phyloP scores from a whole-genome alignment of 1,284 basidiomycete genomes.

The Austroboletus rostrupii region DNA sequence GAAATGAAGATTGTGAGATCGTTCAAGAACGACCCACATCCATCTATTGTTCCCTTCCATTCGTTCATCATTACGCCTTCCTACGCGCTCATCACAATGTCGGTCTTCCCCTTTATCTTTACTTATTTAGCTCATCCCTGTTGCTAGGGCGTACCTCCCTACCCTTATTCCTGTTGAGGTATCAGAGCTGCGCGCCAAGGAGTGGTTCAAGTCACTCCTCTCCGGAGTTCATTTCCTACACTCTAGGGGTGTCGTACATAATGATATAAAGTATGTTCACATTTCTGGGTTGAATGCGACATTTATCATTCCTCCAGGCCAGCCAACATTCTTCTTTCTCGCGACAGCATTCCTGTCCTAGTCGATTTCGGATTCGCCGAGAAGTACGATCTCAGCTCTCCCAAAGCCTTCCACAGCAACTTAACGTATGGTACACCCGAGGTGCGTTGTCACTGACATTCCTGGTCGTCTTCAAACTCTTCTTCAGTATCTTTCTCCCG shows the following conservation, averaged over 20 bases:
- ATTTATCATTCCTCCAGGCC: slow-evolving; percentile 46
- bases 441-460: slow-evolving; percentile 36
- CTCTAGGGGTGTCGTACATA: slow-evolving; percentile 83
- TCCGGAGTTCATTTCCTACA: slow-evolving; percentile 88
- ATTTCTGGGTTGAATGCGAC: background rate
- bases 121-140: slow-evolving; percentile 18
- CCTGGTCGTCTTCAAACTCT: background rate
- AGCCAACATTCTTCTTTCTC: slow-evolving; percentile 81
- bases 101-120: slow-evolving; percentile 30
- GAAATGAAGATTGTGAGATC: slow-evolving; percentile 90
- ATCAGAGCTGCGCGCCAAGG: slow-evolving; percentile 67
- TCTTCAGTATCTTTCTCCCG: slow-evolving; percentile 78
- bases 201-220: slow-evolving; percentile 84
- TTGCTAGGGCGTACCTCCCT: slow-evolving; percentile 67
- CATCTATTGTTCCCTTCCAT: slow-evolving; percentile 86
- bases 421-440: slow-evolving; percentile 89
- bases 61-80: slow-evolving; percentile 90
- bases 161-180: slow-evolving; percentile 81
- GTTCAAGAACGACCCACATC: slow-evolving; percentile 80
- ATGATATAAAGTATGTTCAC: slow-evolving; percentile 82
- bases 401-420: slow-evolving; percentile 75
- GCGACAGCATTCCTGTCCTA: slow-evolving; percentile 72
- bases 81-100: slow-evolving; percentile 87
- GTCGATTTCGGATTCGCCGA: slow-evolving; percentile 94
- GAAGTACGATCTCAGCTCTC: slow-evolving; percentile 58